Percentiles rank a stretch among this genome's conserved stretches.
phyloP scores from a whole-genome alignment of 1,284 basidiomycete species.

The Amylostereum areolatum region DNA sequence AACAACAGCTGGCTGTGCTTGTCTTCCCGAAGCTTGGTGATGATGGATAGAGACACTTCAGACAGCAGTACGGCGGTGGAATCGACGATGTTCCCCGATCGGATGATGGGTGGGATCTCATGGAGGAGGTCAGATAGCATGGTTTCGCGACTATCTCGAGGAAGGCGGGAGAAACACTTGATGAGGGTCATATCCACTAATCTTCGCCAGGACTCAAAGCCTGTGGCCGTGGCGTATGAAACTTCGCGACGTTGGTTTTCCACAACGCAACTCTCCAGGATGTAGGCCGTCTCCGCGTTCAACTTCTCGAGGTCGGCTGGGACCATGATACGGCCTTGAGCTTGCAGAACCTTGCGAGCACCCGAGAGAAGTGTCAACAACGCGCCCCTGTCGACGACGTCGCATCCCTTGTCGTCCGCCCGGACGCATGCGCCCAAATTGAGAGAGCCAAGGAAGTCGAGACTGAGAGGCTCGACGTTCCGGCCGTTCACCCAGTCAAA shows the following conservation, averaged over 20 bases:
- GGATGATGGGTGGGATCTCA: constrained; percentile 61
- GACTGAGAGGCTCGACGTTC: constrained; percentile 47
- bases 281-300: constrained; percentile 64
- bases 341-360: constrained; percentile 56
- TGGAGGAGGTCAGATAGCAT: constrained; percentile 86
- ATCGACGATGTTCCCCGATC: constrained; percentile 56
- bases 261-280: constrained; percentile 76
- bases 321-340: constrained; percentile 63
- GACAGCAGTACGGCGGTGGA: constrained; percentile 76
- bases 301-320: constrained; percentile 64
- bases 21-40: constrained; percentile 82
- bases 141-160: constrained; percentile 75
- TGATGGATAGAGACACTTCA: constrained; percentile 74
- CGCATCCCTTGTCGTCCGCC: constrained; percentile 68
- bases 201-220: constrained; percentile 80
- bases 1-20: constrained; percentile 60
- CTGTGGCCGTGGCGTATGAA: constrained; percentile 59
- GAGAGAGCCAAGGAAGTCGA: constrained; percentile 66
- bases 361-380: constrained; percentile 62
- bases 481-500: constrained; percentile 85
- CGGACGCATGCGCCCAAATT: constrained; percentile 74
- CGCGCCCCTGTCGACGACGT: constrained; percentile 74
- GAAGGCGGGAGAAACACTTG: constrained; percentile 78
- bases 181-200: constrained; percentile 78
- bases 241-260: constrained; percentile 87